Evolutionary conservation across 768 basidiomycete genomes (phyloP).

Genomic region (Pleurotus platypus): DNA sequence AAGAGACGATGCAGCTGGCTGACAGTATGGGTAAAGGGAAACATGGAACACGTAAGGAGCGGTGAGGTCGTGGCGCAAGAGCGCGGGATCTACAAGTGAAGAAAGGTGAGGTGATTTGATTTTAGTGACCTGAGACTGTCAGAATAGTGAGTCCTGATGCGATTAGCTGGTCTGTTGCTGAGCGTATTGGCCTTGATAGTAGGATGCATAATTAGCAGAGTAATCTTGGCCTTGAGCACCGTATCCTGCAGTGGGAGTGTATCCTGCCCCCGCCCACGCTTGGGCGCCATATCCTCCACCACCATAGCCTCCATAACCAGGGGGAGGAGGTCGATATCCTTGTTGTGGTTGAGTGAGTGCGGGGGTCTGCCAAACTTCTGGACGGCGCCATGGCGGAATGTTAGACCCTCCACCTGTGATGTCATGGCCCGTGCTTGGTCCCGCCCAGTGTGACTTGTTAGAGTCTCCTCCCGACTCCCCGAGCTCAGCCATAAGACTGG

Average conservation of each 20-base stretch:
- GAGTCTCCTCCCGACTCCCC: slow-evolving; percentile 72
- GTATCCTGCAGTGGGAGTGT: slow-evolving; percentile 40
- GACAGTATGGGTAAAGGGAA: background rate
- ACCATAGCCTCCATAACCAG: slow-evolving; percentile 48
- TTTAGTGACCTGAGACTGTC: slow-evolving; percentile 40
- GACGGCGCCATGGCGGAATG: slow-evolving; percentile 88
- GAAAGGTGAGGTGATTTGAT: slow-evolving; percentile 28
- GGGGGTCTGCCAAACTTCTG: slow-evolving; percentile 78
- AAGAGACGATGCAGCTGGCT: slow-evolving; percentile 2
- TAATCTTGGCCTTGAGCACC: slow-evolving; percentile 64
- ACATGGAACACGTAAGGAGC: slow-evolving; percentile 1
- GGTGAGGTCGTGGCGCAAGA: slow-evolving; percentile 9
- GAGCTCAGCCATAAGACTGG: slow-evolving; percentile 95
- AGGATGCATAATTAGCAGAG: slow-evolving; percentile 73
- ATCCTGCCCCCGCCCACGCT: slow-evolving; percentile 43
- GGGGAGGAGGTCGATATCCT: slow-evolving; percentile 71
- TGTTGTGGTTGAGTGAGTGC: slow-evolving; percentile 46
- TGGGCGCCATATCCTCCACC: slow-evolving; percentile 40
- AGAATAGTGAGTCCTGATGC: slow-evolving; percentile 23
- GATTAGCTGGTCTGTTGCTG: slow-evolving; percentile 59
- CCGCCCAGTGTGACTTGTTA: slow-evolving; percentile 50
- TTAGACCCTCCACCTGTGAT: slow-evolving; percentile 75
- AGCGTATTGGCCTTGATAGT: slow-evolving; percentile 85
- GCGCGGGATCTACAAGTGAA: slow-evolving; percentile 18
- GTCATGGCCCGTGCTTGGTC: slow-evolving; percentile 52